These are phyloP conservation scores for Clonostachys byssicola DNA, from an alignment of 2,329 filamentous ascomycete species.

Conservation along the genomic window DNA sequence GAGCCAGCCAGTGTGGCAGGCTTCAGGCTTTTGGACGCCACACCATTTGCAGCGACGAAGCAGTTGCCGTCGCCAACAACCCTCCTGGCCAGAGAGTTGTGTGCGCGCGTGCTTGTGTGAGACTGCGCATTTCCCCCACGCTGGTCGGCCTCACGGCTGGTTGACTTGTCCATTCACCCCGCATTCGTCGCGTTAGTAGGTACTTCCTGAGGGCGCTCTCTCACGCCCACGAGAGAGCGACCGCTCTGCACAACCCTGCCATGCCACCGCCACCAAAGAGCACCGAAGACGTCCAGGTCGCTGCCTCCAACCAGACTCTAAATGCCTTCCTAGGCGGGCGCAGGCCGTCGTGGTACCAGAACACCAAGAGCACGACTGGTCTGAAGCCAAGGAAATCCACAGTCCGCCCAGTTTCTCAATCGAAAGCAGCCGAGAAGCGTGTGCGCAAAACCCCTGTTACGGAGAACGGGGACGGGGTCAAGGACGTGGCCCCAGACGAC, in stretches of 20 bases:
- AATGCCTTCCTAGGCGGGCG: conserved; percentile 30
- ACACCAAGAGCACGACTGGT: conserved; percentile 1
- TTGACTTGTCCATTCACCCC: too few species aligned
- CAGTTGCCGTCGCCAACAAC: too few species aligned
- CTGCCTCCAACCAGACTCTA: conserved; percentile 33
- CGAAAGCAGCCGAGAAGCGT: background rate
- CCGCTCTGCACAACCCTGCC: background rate
- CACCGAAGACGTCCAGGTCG: conserved; percentile 16
- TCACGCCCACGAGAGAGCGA: background rate
- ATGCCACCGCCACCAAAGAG: background rate
- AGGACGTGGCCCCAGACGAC: background rate
- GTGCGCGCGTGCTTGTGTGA: too few species aligned
- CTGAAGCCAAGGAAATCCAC: background rate
- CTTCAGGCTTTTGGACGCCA: too few species aligned
- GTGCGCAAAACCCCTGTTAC: background rate
- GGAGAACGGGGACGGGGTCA: background rate
- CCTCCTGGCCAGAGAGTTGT: too few species aligned
- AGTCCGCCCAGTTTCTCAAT: background rate
- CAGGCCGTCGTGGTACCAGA: conserved; percentile 20
- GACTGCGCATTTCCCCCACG: too few species aligned
- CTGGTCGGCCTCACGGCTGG: too few species aligned
- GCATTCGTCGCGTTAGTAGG: too few species aligned
- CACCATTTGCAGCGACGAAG: too few species aligned
- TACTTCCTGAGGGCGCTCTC: too few species aligned
- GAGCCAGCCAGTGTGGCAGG: too few species aligned